Percentiles rank a stretch among this genome's conserved stretches.
Conservation (phyloP, 2,329 filamentous ascomycete genomes). For the Xylariales sp. region DNA sequence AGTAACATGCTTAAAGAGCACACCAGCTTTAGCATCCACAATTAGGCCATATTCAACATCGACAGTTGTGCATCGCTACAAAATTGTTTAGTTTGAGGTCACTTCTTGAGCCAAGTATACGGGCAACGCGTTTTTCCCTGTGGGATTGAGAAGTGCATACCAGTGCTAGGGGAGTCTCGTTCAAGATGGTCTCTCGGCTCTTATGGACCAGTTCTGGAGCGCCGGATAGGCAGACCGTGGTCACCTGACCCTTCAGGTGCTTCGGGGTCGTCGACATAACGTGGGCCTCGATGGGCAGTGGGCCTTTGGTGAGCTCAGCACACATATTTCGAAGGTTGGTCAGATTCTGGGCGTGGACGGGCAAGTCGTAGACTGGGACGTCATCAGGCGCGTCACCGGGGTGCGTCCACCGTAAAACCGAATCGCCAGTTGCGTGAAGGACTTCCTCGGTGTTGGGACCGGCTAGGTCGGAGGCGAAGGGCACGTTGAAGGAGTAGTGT, state of each 20-base stretch:
- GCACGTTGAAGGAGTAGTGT: slow-evolving; percentile 95
- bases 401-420: slow-evolving; percentile 89
- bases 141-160: slow-evolving; percentile 51
- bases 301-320: slow-evolving; percentile 69
- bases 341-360: slow-evolving; percentile 87
- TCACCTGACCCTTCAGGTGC: slow-evolving; percentile 63
- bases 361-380: slow-evolving; percentile 80
- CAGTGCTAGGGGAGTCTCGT: slow-evolving; percentile 87
- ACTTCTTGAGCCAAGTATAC: not conserved
- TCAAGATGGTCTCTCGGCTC: slow-evolving; percentile 84
- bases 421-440: slow-evolving; percentile 83
- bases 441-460: slow-evolving; percentile 94
- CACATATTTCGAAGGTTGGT: slow-evolving; percentile 75
- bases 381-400: slow-evolving; percentile 81
- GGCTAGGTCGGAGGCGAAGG: slow-evolving; percentile 86
- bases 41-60: slow-evolving; percentile 91
- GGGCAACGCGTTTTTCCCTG: no score
- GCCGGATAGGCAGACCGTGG: slow-evolving; percentile 88
- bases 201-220: slow-evolving; percentile 83
- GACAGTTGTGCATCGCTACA: slow-evolving; percentile 83
- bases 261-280: slow-evolving; percentile 81
- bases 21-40: slow-evolving; percentile 64
- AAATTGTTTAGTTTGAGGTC: slow-evolving; percentile 11
- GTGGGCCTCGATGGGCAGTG: slow-evolving; percentile 72
- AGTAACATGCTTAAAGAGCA: slow-evolving; percentile 71